Evolutionary conservation across 345 rosid species (phyloP).

Genomic region (Reutealis trisperma): DNA sequence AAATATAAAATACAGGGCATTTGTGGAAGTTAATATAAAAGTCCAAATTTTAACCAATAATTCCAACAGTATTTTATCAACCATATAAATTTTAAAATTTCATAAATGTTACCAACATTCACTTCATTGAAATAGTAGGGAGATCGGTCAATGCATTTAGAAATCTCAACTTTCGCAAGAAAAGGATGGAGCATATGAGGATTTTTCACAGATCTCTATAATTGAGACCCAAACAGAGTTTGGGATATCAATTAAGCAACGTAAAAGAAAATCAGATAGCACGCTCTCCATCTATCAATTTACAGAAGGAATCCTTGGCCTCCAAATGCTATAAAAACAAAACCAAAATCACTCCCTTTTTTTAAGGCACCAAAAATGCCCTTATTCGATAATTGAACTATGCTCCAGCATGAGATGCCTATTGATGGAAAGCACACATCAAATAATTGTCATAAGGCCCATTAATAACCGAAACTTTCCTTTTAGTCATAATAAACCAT

Average conservation of each 20-base stretch:
- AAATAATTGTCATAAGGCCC: conserved; percentile 31
- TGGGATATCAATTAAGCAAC: background rate
- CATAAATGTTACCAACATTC: background rate
- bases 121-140: background rate
- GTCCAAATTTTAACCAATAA: background rate
- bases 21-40: background rate
- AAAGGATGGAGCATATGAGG: background rate
- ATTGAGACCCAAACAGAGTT: background rate
- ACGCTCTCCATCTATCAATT: background rate
- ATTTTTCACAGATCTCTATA: background rate
- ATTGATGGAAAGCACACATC: conserved; percentile 25
- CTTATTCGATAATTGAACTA: conserved; percentile 14
- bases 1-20: background rate
- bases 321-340: conserved; percentile 3
- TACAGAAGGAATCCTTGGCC: background rate
- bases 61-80: background rate
- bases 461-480: conserved; percentile 14
- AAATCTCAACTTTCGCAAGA: background rate
- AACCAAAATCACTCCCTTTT: conserved; percentile 16
- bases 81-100: background rate
- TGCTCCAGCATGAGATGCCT: conserved; percentile 15
- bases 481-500: conserved; percentile 28
- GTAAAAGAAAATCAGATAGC: background rate
- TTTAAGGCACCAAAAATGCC: conserved; percentile 10
- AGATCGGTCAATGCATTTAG: background rate